A percentile compares a stretch with the other conserved stretches of the same genome.
Evolutionary conservation across 495 filamentous ascomycete species (phyloP).

Genomic region (Talaromyces proteolyticus): DNA sequence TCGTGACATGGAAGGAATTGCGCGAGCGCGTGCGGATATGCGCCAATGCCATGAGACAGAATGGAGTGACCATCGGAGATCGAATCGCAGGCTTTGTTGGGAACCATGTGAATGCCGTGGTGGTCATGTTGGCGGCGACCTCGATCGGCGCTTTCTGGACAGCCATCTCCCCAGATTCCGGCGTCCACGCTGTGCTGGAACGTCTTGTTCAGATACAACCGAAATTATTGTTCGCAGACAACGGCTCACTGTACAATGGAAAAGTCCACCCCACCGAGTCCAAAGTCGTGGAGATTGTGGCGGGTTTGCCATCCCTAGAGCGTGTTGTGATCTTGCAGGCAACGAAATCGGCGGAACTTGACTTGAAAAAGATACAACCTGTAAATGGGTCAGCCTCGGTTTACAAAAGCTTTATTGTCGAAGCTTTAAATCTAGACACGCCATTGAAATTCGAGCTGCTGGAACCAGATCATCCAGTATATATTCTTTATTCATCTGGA

Average conservation of each 20-base stretch:
- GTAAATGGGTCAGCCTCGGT: conserved; percentile 42
- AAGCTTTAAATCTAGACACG: conserved; percentile 31
- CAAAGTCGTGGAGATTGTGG: conserved; percentile 69
- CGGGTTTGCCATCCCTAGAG: conserved; percentile 55
- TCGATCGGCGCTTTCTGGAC: conserved; percentile 88
- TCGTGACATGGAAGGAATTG: conserved; percentile 74
- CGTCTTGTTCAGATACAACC: conserved; percentile 78
- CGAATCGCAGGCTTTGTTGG: conserved; percentile 81
- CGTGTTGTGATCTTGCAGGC: conserved; percentile 67
- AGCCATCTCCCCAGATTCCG: conserved; percentile 78
- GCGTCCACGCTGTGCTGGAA: conserved; percentile 75
- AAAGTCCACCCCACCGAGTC: conserved; percentile 65
- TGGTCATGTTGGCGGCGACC: conserved; percentile 79
- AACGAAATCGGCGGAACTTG: conserved; percentile 39
- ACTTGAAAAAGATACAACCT: conserved; percentile 40
- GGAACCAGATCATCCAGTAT: conserved; percentile 76
- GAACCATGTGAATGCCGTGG: conserved; percentile 76
- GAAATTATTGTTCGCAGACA: conserved; percentile 76
- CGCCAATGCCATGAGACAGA: conserved; percentile 60
- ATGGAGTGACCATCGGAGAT: conserved; percentile 59
- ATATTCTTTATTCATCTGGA: conserved; percentile 81
- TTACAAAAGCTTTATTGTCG: conserved; percentile 45
- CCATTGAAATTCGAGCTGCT: conserved; percentile 66
- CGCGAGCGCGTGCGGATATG: conserved; percentile 70
- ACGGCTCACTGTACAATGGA: conserved; percentile 82